These are phyloP conservation scores for Corinectria fuckeliana DNA, from an alignment of 2,329 filamentous ascomycete species.

Conservation along the genomic window DNA sequence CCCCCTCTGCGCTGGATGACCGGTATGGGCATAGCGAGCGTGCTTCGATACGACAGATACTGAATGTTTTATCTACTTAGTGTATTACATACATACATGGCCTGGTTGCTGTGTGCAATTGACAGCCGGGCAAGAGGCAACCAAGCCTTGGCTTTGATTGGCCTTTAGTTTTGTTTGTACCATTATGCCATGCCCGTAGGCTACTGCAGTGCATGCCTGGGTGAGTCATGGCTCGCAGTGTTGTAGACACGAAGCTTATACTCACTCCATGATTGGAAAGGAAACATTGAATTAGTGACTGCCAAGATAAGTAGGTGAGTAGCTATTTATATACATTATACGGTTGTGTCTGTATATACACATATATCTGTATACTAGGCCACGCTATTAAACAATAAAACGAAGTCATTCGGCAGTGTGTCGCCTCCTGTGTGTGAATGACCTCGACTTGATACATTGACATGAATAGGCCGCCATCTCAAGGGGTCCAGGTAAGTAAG, in stretches of 20 bases:
- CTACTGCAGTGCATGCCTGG: no score
- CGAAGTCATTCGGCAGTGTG: neutral
- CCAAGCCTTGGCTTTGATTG: neutral
- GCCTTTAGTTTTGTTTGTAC: no score
- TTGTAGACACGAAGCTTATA: no score
- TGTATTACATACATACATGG: neutral
- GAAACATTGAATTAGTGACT: neutral
- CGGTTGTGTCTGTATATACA: neutral
- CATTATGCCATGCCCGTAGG: no score
- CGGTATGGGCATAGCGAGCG: slow-evolving; percentile 18
- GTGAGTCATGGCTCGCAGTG: neutral
- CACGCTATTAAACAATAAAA: neutral
- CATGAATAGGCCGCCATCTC: neutral
- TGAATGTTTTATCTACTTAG: slow-evolving; percentile 3
- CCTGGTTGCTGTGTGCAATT: neutral
- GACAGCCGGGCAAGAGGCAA: neutral
- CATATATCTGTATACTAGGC: neutral
- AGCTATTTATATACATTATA: neutral
- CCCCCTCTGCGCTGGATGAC: slow-evolving; percentile 18
- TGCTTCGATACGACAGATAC: slow-evolving; percentile 9
- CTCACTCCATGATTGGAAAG: neutral
- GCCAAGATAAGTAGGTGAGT: neutral
- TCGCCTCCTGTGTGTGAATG: neutral
- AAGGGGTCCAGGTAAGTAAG: neutral
- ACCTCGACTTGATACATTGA: neutral